These are phyloP conservation scores for Cytospora piceae DNA, from an alignment of 2,329 filamentous ascomycete species.

Conservation along the genomic window DNA sequence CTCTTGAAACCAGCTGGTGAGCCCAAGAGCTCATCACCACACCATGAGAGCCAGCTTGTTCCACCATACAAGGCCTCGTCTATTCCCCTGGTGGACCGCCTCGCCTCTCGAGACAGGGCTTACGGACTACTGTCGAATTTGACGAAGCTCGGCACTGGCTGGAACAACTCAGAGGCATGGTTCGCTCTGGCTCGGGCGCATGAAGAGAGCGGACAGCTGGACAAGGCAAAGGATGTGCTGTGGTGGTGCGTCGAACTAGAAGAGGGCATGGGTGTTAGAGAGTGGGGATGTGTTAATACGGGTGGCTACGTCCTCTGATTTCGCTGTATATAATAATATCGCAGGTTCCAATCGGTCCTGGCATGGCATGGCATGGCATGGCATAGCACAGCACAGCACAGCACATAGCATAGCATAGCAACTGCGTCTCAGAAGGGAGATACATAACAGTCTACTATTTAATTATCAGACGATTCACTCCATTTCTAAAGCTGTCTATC, in stretches of 20 bases:
- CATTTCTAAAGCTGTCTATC: neutral
- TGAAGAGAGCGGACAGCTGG: slow-evolving; percentile 81
- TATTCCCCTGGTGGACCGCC: slow-evolving; percentile 74
- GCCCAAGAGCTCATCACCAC: slow-evolving; percentile 28
- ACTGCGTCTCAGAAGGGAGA: neutral
- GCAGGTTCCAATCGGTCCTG: slow-evolving; percentile 2
- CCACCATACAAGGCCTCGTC: slow-evolving; percentile 61
- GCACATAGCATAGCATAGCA: neutral
- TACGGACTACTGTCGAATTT: slow-evolving; percentile 80
- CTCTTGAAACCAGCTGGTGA: slow-evolving; percentile 5
- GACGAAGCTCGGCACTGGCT: slow-evolving; percentile 83
- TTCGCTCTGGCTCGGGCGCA: slow-evolving; percentile 84
- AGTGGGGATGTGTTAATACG: slow-evolving; percentile 72
- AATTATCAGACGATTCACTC: neutral
- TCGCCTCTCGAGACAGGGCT: slow-evolving; percentile 89
- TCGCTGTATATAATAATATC: neutral
- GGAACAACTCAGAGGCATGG: slow-evolving; percentile 95
- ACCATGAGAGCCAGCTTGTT: slow-evolving; percentile 49
- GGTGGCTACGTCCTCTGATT: slow-evolving; percentile 66
- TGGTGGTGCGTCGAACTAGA: slow-evolving; percentile 99
- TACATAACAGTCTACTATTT: neutral
- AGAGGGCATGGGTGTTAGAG: slow-evolving; percentile 77
- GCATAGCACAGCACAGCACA: neutral
- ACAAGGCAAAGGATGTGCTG: slow-evolving; percentile 88
- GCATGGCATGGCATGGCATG: neutral